Percentiles rank a stretch among this genome's conserved stretches.
These are phyloP conservation scores for Pogostemon cablin DNA, from an alignment of 257 asterid species.

Conservation along the genomic window DNA sequence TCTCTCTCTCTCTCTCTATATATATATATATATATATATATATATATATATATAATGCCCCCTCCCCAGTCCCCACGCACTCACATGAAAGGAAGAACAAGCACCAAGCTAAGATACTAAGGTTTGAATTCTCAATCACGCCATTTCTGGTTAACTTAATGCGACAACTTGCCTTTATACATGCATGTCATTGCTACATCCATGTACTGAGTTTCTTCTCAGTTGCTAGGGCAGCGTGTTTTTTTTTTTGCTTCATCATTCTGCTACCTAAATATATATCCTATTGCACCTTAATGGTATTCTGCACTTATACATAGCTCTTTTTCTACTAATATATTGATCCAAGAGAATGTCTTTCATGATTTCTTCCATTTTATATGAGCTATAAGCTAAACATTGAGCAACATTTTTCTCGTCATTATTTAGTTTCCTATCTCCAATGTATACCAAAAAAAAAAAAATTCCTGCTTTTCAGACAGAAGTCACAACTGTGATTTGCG, in stretches of 20 bases:
- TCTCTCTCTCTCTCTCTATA: constrained; percentile 29
- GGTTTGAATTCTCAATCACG: not conserved
- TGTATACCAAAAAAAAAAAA: not conserved
- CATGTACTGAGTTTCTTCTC: not conserved
- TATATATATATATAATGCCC: not conserved
- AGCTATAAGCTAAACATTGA: constrained; percentile 20
- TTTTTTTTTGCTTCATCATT: constrained; percentile 7
- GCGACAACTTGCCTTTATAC: not conserved
- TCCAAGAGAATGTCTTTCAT: constrained; percentile 12
- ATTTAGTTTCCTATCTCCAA: not conserved
- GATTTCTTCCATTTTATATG: not conserved
- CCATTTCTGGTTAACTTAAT: not conserved
- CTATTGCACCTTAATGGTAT: constrained; percentile 1
- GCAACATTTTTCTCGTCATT: not conserved
- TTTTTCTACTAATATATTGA: not conserved
- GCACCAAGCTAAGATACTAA: not conserved
- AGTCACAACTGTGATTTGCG: constrained; percentile 96
- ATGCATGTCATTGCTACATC: not conserved
- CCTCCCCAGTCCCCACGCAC: not conserved
- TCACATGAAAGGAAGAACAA: not conserved
- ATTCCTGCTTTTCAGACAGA: constrained; percentile 78
- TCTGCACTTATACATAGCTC: not conserved
- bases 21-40: too few species aligned
- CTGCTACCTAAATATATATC: constrained; percentile 7
- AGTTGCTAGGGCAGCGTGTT: not conserved